phyloP scores from a whole-genome alignment of 2,329 filamentous ascomycete species.

The Mycosphaerella arachidis region DNA sequence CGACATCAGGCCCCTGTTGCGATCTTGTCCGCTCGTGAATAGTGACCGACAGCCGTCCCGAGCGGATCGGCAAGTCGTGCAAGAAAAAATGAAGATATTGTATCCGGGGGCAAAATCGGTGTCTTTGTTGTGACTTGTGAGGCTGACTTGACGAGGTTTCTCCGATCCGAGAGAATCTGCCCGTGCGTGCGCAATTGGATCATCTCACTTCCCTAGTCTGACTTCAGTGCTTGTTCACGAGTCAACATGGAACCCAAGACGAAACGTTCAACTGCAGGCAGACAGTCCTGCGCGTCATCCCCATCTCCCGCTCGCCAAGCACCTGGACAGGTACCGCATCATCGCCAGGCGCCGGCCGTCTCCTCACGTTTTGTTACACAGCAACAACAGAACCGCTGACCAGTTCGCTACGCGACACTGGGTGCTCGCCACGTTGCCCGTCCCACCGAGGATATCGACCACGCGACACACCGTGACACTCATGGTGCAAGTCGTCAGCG shows the following conservation, averaged over 20 bases:
- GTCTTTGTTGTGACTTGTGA: too few relatives aligned
- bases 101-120: too few relatives aligned
- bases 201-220: neutral
- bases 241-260: neutral
- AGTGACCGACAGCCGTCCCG: too few relatives aligned
- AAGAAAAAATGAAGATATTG: too few relatives aligned
- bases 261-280: neutral
- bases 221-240: neutral
- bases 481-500: neutral
- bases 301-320: neutral
- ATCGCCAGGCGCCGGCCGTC: neutral
- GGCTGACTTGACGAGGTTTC: too few relatives aligned
- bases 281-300: neutral
- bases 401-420: neutral
- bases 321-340: neutral
- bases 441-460: neutral
- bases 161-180: too few relatives aligned
- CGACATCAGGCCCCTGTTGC: conserved; percentile 9
- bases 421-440: neutral
- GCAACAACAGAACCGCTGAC: neutral
- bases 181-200: too few relatives aligned
- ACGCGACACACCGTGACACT: neutral
- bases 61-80: too few relatives aligned
- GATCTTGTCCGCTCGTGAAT: too few relatives aligned
- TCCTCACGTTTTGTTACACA: neutral